These are phyloP conservation scores for Desmodesmus armatus DNA, from an alignment of 139 green algal genomes.

Conservation along the genomic window DNA sequence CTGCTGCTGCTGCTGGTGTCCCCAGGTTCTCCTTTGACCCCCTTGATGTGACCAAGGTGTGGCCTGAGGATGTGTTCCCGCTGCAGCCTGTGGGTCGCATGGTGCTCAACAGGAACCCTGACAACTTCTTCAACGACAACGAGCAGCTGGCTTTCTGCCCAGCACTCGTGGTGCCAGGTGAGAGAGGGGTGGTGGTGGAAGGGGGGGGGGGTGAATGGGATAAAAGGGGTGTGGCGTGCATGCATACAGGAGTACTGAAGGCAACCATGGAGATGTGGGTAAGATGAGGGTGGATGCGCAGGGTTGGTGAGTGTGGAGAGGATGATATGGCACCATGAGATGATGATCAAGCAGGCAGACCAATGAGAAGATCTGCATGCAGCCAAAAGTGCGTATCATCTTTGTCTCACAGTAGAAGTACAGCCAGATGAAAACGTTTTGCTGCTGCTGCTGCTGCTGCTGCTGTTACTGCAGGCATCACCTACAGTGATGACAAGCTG, in stretches of 20 bases:
- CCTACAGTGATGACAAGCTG: constrained; percentile 96
- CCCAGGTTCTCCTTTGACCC: constrained; percentile 79
- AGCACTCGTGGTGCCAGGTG: constrained; percentile 76
- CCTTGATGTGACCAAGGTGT: constrained; percentile 89
- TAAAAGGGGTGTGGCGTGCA: too few relatives aligned
- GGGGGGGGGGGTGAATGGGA: too few relatives aligned
- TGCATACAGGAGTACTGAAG: too few relatives aligned
- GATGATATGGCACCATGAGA: too few relatives aligned
- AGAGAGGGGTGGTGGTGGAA: too few relatives aligned
- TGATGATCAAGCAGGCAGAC: too few relatives aligned
- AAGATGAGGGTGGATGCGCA: too few relatives aligned
- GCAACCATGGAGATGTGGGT: too few relatives aligned
- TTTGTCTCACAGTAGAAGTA: too few relatives aligned
- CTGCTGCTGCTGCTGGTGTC: background rate
- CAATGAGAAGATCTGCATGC: too few relatives aligned
- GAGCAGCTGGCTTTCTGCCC: constrained; percentile 90
- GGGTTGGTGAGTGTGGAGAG: too few relatives aligned
- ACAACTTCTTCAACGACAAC: constrained; percentile 91
- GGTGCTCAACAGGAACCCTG: constrained; percentile 87
- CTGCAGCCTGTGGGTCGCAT: constrained; percentile 79
- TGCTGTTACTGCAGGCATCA: constrained; percentile 70
- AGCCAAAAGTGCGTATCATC: too few relatives aligned
- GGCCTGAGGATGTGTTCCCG: constrained; percentile 85
- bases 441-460: background rate
- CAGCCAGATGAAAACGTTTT: background rate